Evolutionary conservation across 164 flowering plant genomes (phyloP), one percentile per base, ranked within the genome.

Genomic region (Piper betle): DNA sequence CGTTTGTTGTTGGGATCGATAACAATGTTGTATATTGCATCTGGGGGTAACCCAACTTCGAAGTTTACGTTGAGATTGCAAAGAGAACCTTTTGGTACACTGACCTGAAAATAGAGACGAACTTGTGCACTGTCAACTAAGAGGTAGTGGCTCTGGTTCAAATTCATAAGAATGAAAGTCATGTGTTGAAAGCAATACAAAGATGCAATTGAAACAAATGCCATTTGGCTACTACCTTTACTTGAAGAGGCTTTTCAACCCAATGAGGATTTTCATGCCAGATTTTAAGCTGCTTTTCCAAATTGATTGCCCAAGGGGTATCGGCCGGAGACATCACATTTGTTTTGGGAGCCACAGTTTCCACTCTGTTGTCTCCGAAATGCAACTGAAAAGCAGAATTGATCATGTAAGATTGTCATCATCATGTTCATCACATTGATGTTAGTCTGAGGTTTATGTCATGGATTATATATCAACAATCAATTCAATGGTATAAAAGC

Each of bases 41-140:
- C 99, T 16, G 99, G 99, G 38, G 99, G 99, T 77, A 93, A 78
- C 17, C 99, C 97, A 64, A 86, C 80, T 74, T 85, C 68, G 58
- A 88, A 79, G 66, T 77, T 71, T 60, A 79, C 84, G 64, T 61
- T 77, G 62, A 93, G 96, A 66, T 85, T 79, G 82, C 97, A 83
- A 61, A 93, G 82, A 69, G 97, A 84, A 67, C 96, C 99, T 75
- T 88, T 82, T 19, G 99, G 97, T 43, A 90, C 84, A 37, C 73
- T 88, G 58, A 90, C 99, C 99, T 93, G 0, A 20, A 19, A 20
- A 55, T 17, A 7, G 4, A 73, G 5, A 11, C 37, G 16, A 33
- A 37, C 33, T 25, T 25, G 33, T 25, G 33, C 33, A 25, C 33
- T 25, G 33, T 25, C 33, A 25, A 25, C 33, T 25, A 0, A 25